These are phyloP conservation scores for Guadua angustifolia DNA, from an alignment of 176 grass and related monocot genomes.

Conservation along the genomic window DNA sequence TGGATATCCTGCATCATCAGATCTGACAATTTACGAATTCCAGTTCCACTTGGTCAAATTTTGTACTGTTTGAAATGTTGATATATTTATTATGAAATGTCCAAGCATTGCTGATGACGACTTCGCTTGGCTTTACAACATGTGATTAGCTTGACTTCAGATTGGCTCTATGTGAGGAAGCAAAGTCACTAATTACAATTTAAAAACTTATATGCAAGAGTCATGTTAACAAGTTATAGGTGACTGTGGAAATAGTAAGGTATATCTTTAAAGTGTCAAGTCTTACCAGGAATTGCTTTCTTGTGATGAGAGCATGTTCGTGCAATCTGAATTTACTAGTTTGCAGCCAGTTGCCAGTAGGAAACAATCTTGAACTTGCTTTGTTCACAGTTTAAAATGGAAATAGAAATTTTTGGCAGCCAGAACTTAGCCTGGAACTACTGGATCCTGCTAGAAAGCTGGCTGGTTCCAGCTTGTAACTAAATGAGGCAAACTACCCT, in stretches of 20 bases:
- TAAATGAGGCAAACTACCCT: background rate
- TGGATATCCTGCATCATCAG: background rate
- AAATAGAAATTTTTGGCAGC: background rate
- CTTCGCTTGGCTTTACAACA: background rate
- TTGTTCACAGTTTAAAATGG: background rate
- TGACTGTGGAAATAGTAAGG: background rate
- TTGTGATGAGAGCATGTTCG: background rate
- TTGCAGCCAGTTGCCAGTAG: background rate
- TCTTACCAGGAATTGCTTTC: background rate
- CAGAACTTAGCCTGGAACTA: background rate
- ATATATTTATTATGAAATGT: background rate
- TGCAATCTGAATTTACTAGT: background rate
- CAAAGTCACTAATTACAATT: background rate
- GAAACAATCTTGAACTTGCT: background rate
- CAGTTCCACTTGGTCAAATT: background rate
- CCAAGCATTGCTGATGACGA: background rate
- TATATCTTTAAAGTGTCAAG: background rate
- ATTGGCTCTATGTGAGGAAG: background rate
- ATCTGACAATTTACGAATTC: background rate
- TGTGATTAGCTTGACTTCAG: background rate
- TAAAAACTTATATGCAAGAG: background rate
- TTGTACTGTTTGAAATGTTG: background rate
- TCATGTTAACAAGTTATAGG: background rate
- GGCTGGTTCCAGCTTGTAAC: background rate
- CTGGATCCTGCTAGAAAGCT: background rate